phyloP scores from a whole-genome alignment of 2,329 filamentous ascomycete genomes.

The Colletotrichum sp. region DNA sequence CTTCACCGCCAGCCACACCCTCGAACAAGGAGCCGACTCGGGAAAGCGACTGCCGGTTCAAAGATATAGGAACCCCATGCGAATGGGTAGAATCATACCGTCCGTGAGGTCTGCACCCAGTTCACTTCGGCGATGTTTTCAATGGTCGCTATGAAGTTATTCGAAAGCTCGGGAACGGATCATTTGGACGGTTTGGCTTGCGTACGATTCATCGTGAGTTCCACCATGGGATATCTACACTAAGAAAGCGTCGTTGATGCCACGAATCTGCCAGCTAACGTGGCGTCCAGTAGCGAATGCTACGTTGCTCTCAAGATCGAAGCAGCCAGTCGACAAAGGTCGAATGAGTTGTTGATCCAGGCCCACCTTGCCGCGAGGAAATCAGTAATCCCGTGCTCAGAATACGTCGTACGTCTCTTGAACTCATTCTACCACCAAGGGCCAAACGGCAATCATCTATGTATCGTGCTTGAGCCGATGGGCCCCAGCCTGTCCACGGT shows the following conservation, averaged over 20 bases:
- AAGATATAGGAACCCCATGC: neutral
- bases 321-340: slow-evolving; percentile 18
- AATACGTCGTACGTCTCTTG: slow-evolving; percentile 23
- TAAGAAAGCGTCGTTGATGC: too few relatives aligned
- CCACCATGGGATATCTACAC: rapidly evolving
- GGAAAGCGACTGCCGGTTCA: neutral
- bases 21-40: neutral
- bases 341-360: slow-evolving; percentile 17
- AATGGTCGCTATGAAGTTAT: slow-evolving; percentile 23
- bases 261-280: neutral
- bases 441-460: slow-evolving; percentile 34
- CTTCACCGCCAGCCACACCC: neutral
- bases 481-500: slow-evolving; percentile 26
- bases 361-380: slow-evolving; percentile 6
- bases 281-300: neutral
- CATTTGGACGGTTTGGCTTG: slow-evolving; percentile 30
- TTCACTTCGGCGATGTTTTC: slow-evolving; percentile 26
- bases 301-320: slow-evolving; percentile 34
- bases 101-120: slow-evolving; percentile 25
- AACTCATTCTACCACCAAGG: slow-evolving; percentile 32
- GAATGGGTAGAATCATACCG: slow-evolving; percentile 22
- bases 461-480: slow-evolving; percentile 34
- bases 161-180: slow-evolving; percentile 28
- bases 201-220: slow-evolving; percentile 17
- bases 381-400: neutral